A percentile compares a stretch with the other conserved stretches of the same genome.
Conservation (phyloP, 2,329 filamentous ascomycete species). For the Gaeumannomyces sp. region DNA sequence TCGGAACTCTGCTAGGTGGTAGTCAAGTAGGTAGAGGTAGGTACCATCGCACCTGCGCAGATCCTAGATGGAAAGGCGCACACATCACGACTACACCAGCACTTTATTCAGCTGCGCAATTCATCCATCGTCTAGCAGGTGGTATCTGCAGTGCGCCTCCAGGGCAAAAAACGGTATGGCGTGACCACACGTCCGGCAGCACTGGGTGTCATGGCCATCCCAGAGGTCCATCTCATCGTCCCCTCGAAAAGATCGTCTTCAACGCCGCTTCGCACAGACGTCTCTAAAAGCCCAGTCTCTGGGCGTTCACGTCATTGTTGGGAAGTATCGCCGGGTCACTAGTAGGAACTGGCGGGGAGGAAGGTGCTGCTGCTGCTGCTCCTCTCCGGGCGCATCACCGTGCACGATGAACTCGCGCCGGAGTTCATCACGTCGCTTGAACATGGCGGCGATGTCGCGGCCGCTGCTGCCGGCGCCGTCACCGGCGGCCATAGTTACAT, state of each 20-base stretch:
- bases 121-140: conserved; percentile 16
- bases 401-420: conserved; percentile 61
- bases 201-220: conserved; percentile 13
- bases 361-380: not conserved
- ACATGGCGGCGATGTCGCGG: conserved; percentile 77
- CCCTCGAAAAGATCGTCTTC: conserved; percentile 7
- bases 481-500: conserved; percentile 57
- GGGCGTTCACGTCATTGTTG: not conserved
- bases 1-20: too few species aligned
- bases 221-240: conserved; percentile 5
- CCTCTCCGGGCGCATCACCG: conserved; percentile 22
- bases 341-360: not conserved
- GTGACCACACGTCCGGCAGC: conserved; percentile 21
- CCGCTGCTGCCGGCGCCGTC: conserved; percentile 49
- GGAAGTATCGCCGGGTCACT: too few species aligned
- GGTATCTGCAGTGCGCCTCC: conserved; percentile 23
- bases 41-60: too few species aligned
- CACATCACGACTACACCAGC: too few species aligned
- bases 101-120: too few species aligned
- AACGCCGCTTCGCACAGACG: not conserved
- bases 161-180: conserved; percentile 23
- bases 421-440: conserved; percentile 64
- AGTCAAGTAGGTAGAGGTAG: too few species aligned
- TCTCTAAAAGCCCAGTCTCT: not conserved
- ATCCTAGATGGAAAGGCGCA: too few species aligned